These are phyloP conservation scores for Dipteronia sinensis DNA, from an alignment of 345 rosid species.

Conservation along the genomic window DNA sequence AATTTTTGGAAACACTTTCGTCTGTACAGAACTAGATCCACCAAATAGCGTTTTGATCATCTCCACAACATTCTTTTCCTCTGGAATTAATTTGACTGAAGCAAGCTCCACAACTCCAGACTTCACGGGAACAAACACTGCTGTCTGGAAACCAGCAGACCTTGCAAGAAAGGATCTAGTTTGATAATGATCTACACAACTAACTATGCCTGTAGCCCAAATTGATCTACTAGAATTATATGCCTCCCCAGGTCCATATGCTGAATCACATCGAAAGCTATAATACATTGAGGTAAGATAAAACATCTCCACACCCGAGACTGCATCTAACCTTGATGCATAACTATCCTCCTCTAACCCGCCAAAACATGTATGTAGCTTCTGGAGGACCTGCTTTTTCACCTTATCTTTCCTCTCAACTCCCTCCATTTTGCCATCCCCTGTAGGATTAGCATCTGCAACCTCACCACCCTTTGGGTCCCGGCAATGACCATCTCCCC, in stretches of 20 bases:
- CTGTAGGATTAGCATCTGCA: slow-evolving; percentile 37
- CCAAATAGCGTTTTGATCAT: slow-evolving; percentile 61
- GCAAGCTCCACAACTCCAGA: slow-evolving; percentile 91
- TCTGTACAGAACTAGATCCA: slow-evolving; percentile 51
- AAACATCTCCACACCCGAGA: slow-evolving; percentile 77
- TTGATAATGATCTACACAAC: slow-evolving; percentile 61
- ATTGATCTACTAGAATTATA: slow-evolving; percentile 59
- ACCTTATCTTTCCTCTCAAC: slow-evolving; percentile 54
- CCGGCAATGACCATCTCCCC: slow-evolving; percentile 87
- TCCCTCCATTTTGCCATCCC: slow-evolving; percentile 36
- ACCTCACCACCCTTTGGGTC: slow-evolving; percentile 36
- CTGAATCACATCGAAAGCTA: slow-evolving; percentile 59
- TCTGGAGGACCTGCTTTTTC: slow-evolving; percentile 65
- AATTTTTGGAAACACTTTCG: slow-evolving; percentile 72
- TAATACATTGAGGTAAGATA: slow-evolving; percentile 70
- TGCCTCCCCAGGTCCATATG: slow-evolving; percentile 57
- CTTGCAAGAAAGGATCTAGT: slow-evolving; percentile 73
- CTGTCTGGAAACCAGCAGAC: slow-evolving; percentile 79
- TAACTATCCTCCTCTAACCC: slow-evolving; percentile 44
- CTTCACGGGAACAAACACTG: slow-evolving; percentile 66
- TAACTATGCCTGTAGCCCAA: slow-evolving; percentile 61
- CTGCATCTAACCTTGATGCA: slow-evolving; percentile 40
- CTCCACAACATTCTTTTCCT: slow-evolving; percentile 63
- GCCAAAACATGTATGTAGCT: slow-evolving; percentile 62
- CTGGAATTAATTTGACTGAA: slow-evolving; percentile 61